Conservation (phyloP, 2,329 filamentous ascomycete genomes). For the Alternaria sp. region DNA sequence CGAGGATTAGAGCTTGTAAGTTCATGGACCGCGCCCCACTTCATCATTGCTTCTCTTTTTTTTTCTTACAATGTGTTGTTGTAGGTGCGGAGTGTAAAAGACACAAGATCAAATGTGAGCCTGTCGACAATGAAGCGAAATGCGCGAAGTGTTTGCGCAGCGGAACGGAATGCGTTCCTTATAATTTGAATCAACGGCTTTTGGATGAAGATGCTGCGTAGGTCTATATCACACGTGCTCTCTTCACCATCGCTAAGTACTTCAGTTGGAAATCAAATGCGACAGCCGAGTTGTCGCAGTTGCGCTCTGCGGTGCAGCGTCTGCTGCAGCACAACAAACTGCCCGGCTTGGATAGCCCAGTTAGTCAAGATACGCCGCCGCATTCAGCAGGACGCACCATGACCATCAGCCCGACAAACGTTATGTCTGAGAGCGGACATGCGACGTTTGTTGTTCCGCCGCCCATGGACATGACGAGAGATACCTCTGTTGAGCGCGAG, state of each 20-base stretch:
- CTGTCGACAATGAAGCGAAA: conserved; percentile 39
- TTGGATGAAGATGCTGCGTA: conserved; percentile 43
- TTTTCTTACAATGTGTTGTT: not conserved
- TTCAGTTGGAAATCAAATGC: conserved; percentile 43
- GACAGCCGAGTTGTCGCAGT: conserved; percentile 29
- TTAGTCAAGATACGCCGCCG: conserved; percentile 17
- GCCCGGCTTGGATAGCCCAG: conserved; percentile 26
- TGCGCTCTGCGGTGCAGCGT: conserved; percentile 36
- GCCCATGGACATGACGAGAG: conserved; percentile 44
- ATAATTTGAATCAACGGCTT: conserved; percentile 49
- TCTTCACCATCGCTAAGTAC: not conserved
- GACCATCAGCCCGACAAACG: conserved; percentile 33
- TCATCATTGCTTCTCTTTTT: not conserved
- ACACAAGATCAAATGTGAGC: conserved; percentile 46
- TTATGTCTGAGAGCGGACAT: conserved; percentile 31
- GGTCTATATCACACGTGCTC: conserved; percentile 4
- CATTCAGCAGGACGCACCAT: conserved; percentile 16
- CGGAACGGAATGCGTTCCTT: conserved; percentile 83
- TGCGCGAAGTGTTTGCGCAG: conserved; percentile 44
- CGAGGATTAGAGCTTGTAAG: conserved; percentile 38
- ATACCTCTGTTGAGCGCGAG: conserved; percentile 41
- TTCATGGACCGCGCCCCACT: not conserved
- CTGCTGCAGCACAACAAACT: conserved; percentile 39
- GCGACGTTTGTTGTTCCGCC: conserved; percentile 34
- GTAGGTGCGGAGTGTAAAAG: conserved; percentile 44